Evolutionary conservation across 1,284 basidiomycete genomes (phyloP), one percentile per base, ranked within the genome.

Genomic region (Sparassis latifolia): DNA sequence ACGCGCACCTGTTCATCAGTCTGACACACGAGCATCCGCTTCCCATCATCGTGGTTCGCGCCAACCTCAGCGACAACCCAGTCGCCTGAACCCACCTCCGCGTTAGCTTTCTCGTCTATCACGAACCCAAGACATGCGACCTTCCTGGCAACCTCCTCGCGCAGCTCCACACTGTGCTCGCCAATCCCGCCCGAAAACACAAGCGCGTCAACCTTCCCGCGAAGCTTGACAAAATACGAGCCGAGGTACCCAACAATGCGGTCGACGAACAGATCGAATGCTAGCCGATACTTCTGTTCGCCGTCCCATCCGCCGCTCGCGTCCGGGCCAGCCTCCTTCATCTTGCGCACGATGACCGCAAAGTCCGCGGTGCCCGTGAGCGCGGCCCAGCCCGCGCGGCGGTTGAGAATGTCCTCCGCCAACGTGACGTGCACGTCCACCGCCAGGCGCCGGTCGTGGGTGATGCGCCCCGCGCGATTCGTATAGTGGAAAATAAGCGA

Each of bases 131-230:
- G 62, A 65, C 80, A 88, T 28, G 50, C 58, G 28, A 86, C 70
- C 42, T 75, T 71, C 35, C 73, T 63, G 2, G 68, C 72, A 9
- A 93, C 73, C 31, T 80, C 79, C 42, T 69, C 64, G 40, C 92
- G 69, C 51, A 95, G 66, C 54, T 78, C 71, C 5, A 68, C 70
- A 47, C 83, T 80, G 57, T 75, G 75, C 69, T 95, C 92, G 0
- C 92, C 92, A 48, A 95, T 90, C 0, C 91, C 91, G 3, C 91
- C 92, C 0, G 88, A 77, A 63, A 95, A 94, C 6, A 93, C 88
- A 32, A 94, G 64, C 3, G 84, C 90, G 64, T 92, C 86, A 4
- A 92, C 79, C 55, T 69, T 49, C 30, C 77, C 77, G 1, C 76
- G 73, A 5, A 92, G 75, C 63, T 89, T 86, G 58, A 89, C 68